Evolutionary conservation across 2,329 filamentous ascomycete genomes (phyloP).

Genomic region (Trichoderma atrobrunneum): DNA sequence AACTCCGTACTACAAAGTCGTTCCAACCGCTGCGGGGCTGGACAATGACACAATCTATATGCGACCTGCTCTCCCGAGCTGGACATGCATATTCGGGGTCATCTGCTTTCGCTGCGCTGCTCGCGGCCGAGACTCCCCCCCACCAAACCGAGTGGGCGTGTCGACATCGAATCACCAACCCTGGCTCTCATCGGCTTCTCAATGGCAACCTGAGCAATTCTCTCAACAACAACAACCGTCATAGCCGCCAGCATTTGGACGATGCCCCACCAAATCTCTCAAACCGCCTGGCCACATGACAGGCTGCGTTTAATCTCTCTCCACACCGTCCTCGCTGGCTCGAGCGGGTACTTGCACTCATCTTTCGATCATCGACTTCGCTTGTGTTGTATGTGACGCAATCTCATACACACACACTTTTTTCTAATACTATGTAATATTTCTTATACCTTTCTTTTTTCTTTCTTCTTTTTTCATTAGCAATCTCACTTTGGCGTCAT

Average conservation of each 20-base stretch:
- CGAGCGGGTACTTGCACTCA: conserved; percentile 23
- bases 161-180: conserved; percentile 21
- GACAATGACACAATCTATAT: conserved; percentile 4
- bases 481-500: conserved; percentile 11
- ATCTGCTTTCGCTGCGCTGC: conserved; percentile 18
- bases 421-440: conserved; percentile 12
- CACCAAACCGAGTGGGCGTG: conserved; percentile 5
- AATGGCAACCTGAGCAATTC: not conserved
- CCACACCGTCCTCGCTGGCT: conserved; percentile 25
- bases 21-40: conserved; percentile 20
- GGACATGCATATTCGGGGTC: conserved; percentile 21
- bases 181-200: conserved; percentile 19
- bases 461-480: not conserved
- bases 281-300: conserved; percentile 20
- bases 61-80: conserved; percentile 13
- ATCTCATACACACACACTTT: conserved; percentile 4
- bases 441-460: not conserved
- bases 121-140: conserved; percentile 4
- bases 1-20: not conserved
- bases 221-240: conserved; percentile 6
- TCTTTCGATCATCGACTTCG: conserved; percentile 4
- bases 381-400: conserved; percentile 2
- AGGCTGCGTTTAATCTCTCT: conserved; percentile 17
- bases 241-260: not conserved
- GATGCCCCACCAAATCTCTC: conserved; percentile 13